Conservation (phyloP, 2,329 filamentous ascomycete genomes). For the Nemania bipapillata region DNA sequence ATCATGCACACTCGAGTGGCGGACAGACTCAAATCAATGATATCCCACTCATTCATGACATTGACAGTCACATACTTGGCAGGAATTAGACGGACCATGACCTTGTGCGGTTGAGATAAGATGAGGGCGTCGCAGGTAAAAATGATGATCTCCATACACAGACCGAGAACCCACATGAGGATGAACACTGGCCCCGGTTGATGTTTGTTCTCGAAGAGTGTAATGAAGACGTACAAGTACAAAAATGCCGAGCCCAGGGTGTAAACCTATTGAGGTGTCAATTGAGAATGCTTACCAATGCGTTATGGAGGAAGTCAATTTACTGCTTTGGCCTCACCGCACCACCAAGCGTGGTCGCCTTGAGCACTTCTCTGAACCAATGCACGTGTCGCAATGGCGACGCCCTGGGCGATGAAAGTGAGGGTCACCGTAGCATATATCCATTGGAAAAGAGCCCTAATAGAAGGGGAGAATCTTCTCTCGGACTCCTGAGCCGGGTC, state of each 20-base stretch:
- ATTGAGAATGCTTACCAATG: constrained; percentile 1
- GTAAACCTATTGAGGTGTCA: constrained; percentile 73
- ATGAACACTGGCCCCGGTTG: constrained; percentile 84
- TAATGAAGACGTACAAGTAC: constrained; percentile 85
- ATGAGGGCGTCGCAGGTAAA: constrained; percentile 74
- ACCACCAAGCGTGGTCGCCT: constrained; percentile 50
- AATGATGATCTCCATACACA: constrained; percentile 78
- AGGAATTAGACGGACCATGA: constrained; percentile 62
- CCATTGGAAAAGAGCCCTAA: constrained; percentile 74
- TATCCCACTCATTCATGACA: constrained; percentile 63
- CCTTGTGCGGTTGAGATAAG: constrained; percentile 74
- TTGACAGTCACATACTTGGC: constrained; percentile 55
- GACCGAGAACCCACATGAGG: constrained; percentile 77
- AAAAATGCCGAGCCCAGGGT: constrained; percentile 86
- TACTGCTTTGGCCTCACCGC: constrained; percentile 51
- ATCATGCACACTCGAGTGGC: constrained; percentile 75
- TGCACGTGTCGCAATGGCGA: constrained; percentile 78
- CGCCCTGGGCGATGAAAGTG: constrained; percentile 80
- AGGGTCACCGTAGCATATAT: constrained; percentile 75
- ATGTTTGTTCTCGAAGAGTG: constrained; percentile 83
- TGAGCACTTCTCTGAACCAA: constrained; percentile 63
- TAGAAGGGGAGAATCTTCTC: constrained; percentile 54
- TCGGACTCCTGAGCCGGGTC: constrained; percentile 57
- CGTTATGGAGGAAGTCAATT: constrained; percentile 29
- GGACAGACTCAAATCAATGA: constrained; percentile 73